A percentile compares a stretch with the other conserved stretches of the same genome.
Conservation (phyloP, 176 grass and related monocot genomes). For the Oryza meridionalis region DNA sequence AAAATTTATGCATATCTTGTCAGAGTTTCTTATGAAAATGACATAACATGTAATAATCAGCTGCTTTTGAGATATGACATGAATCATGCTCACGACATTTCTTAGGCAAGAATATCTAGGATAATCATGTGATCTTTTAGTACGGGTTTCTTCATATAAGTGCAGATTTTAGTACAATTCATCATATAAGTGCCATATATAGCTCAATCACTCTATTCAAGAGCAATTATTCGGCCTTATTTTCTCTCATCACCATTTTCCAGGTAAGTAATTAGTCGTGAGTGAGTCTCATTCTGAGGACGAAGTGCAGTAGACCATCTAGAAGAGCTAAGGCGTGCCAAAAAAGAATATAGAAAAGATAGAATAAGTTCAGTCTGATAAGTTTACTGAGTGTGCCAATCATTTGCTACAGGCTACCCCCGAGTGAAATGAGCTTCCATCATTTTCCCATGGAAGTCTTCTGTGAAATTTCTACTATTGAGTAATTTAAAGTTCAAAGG, state of each 20-base stretch:
- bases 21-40: slow-evolving; percentile 25
- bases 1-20: slow-evolving; percentile 22
- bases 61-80: neutral
- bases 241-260: neutral
- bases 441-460: neutral
- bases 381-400: neutral
- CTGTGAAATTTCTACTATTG: neutral
- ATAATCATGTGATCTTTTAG: neutral
- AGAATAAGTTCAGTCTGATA: neutral
- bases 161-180: neutral
- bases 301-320: neutral
- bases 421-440: neutral
- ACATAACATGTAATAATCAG: neutral
- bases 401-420: neutral
- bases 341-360: neutral
- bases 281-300: neutral
- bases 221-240: neutral
- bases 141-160: neutral
- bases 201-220: neutral
- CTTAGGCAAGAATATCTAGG: neutral
- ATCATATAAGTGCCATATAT: neutral
- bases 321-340: neutral
- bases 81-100: neutral
- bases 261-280: neutral
- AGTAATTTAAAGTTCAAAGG: neutral